Percentiles rank a stretch among this genome's conserved stretches.
Conservation (phyloP, 768 basidiomycete genomes). For the Serendipita sp. region DNA sequence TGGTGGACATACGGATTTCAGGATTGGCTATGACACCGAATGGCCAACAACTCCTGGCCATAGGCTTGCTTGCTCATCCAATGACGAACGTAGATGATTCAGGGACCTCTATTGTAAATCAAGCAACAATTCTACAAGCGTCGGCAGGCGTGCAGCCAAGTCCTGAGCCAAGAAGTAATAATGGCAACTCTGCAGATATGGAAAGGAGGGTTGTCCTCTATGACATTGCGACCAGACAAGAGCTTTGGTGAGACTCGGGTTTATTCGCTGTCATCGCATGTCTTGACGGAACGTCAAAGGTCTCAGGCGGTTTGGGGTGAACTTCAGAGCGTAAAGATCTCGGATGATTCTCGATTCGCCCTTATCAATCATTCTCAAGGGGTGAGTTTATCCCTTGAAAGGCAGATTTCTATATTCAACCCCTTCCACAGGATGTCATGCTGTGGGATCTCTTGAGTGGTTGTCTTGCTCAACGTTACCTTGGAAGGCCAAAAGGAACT, state of each 20-base stretch:
- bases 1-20: constrained; percentile 59
- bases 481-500: constrained; percentile 50
- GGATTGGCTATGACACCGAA: constrained; percentile 83
- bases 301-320: constrained; percentile 33
- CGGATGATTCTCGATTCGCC: constrained; percentile 72
- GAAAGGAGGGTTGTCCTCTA: constrained; percentile 55
- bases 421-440: constrained; percentile 57
- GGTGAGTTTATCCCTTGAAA: constrained; percentile 31
- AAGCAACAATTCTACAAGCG: neutral
- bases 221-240: constrained; percentile 50
- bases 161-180: neutral
- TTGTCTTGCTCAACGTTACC: constrained; percentile 53
- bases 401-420: neutral
- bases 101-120: neutral
- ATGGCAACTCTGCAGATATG: constrained; percentile 10
- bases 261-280: too few species aligned
- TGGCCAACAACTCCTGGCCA: constrained; percentile 65
- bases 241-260: constrained; percentile 40
- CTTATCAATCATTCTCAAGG: constrained; percentile 79
- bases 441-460: constrained; percentile 66
- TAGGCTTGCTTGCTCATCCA: constrained; percentile 29
- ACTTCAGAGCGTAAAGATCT: constrained; percentile 75
- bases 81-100: neutral
- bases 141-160: neutral
- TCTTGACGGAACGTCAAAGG: constrained; percentile 2